phyloP scores from a whole-genome alignment of 768 basidiomycete genomes.

The Tephrocybe sp. region DNA sequence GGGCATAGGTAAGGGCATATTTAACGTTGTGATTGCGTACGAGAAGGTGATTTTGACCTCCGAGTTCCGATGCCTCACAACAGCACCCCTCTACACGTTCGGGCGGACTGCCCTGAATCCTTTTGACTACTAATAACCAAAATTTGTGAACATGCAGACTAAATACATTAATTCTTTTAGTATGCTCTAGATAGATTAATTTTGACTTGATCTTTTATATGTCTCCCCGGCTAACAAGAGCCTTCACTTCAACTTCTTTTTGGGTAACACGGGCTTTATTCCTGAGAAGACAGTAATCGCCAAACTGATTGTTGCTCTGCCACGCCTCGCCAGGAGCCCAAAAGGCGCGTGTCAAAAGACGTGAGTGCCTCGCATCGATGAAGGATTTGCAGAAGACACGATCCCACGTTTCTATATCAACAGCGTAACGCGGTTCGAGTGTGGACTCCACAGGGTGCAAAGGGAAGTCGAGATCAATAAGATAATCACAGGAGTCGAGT shows the following conservation, averaged over 20 bases:
- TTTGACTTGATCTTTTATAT: conserved; percentile 2
- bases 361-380: conserved; percentile 78
- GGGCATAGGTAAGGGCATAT: neutral
- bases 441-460: conserved; percentile 51
- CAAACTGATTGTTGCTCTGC: conserved; percentile 72
- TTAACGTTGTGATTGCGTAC: neutral
- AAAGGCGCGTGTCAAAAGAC: conserved; percentile 69
- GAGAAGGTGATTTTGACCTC: no score
- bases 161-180: neutral
- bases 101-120: no score
- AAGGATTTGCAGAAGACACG: conserved; percentile 79
- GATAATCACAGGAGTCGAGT: conserved; percentile 77
- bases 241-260: conserved; percentile 33
- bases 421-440: conserved; percentile 80
- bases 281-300: conserved; percentile 88
- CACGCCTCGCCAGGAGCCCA: conserved; percentile 77
- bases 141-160: no score
- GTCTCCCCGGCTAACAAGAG: conserved; percentile 13
- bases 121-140: no score
- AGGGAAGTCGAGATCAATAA: conserved; percentile 90
- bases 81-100: no score
- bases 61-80: no score
- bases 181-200: neutral
- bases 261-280: conserved; percentile 44
- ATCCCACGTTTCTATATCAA: conserved; percentile 72